Evolutionary conservation across 169 alveolate genomes (phyloP).

Genomic region (Plasmodium inui): DNA sequence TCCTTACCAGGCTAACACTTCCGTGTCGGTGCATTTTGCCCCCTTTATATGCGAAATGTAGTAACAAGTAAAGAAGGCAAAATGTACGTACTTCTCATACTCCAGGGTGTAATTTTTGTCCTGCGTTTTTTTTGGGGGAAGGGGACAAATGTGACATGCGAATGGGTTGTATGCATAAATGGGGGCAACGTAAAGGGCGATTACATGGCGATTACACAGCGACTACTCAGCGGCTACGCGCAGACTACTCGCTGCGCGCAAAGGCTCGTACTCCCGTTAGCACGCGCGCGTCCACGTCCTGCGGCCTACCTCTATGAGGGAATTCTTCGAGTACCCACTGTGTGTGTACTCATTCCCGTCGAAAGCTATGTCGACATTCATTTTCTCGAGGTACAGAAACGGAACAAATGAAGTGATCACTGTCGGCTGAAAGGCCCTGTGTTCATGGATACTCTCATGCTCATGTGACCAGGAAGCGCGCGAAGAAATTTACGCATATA

Average conservation of each 20-base stretch:
- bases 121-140: conserved; percentile 5
- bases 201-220: not conserved
- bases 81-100: conserved; percentile 70
- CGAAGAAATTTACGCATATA: not conserved
- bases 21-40: conserved; percentile 64
- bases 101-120: conserved; percentile 73
- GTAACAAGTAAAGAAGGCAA: conserved; percentile 63
- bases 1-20: conserved; percentile 51
- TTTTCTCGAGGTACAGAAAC: not conserved
- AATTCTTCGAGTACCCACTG: conserved; percentile 74
- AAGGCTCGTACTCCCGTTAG: no score
- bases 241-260: no score
- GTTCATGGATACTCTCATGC: not conserved
- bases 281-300: not conserved
- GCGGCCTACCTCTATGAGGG: conserved; percentile 58
- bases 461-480: not conserved
- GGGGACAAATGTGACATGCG: not conserved
- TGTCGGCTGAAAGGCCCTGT: not conserved
- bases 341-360: conserved; percentile 75
- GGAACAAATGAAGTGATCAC: not conserved
- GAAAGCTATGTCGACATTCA: conserved; percentile 66
- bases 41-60: conserved; percentile 62
- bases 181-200: not conserved
- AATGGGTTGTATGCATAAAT: not conserved
- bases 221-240: not conserved